Evolutionary conservation across 164 flowering plant species (phyloP), one percentile per base, ranked within the genome.

Genomic region (Echeveria elegans): DNA sequence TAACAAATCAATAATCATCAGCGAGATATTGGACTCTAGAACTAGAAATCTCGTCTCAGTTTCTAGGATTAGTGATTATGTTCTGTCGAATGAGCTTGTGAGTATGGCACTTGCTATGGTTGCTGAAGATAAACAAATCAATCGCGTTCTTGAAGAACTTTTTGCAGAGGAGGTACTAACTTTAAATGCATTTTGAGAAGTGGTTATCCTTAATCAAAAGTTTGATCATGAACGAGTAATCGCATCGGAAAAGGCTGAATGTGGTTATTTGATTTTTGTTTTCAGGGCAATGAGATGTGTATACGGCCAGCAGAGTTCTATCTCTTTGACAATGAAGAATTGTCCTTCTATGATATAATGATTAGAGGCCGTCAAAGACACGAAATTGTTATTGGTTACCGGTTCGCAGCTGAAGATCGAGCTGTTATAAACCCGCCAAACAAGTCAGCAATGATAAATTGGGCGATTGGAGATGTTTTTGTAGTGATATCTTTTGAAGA

Each of bases 31-130:
- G 77, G 97, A 89, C 73, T 92, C 97, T 40, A 85, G 97, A 79
- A 92, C 96, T 26, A 85, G 90, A 74, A 92, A 92, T 72, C 81
- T 89, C 64, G 94, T 92, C 0, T 92, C 97, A 6, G 97, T 92
- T 3, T 86, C 94, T 52, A 88, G 94, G 77, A 89, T 92, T 70
- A 89, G 97, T 76, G 97, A 92, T 75, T 92, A 92, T 72, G 96
- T 92, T 71, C 81, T 92, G 52, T 92, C 97, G 59, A 89, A 89
- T 84, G 96, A 92, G 77, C 76, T 92, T 64, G 96, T 92, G 24
- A 91, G 97, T 71, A 92, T 92, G 97, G 97, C 97, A 47, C 80
- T 91, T 24, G 96, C 97, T 24, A 86, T 89, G 96, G 97, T 88
- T 41, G 93, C 97, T 61, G 96, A 91, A 79, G 97, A 91, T 83